Percentiles rank a stretch among this genome's conserved stretches.
These are phyloP conservation scores for Grifola frondosa DNA, from an alignment of 1,284 basidiomycete species.

Conservation along the genomic window DNA sequence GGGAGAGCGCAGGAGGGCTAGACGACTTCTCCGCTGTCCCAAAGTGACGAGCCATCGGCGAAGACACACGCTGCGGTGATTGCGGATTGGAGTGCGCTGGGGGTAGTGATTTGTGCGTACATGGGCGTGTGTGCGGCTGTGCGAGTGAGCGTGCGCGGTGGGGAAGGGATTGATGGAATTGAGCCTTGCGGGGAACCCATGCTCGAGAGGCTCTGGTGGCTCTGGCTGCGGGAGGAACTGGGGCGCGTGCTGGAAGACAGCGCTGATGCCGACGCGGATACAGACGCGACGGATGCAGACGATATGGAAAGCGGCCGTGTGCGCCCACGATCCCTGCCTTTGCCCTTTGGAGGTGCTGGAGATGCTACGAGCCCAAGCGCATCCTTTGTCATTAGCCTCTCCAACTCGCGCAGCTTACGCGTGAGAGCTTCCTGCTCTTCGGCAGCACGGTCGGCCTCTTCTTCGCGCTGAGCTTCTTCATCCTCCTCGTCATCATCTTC, in stretches of 20 bases:
- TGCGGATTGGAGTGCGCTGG: conserved; percentile 12
- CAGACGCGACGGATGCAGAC: conserved; percentile 17
- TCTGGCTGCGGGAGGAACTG: conserved; percentile 22
- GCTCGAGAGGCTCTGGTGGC: conserved; percentile 62
- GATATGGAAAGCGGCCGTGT: conserved; percentile 38
- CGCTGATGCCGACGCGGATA: conserved; percentile 10
- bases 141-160: conserved; percentile 40
- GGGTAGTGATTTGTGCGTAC: conserved; percentile 1
- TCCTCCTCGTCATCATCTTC: conserved; percentile 37
- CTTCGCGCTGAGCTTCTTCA: conserved; percentile 56
- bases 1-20: conserved; percentile 58
- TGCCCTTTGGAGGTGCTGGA: conserved; percentile 29
- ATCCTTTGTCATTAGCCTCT: conserved; percentile 70
- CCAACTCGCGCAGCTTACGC: conserved; percentile 62
- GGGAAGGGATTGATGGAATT: conserved; percentile 75
- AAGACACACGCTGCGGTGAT: conserved; percentile 19
- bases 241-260: conserved; percentile 14
- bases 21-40: conserved; percentile 55
- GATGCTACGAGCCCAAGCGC: conserved; percentile 67
- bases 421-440: conserved; percentile 69
- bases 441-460: conserved; percentile 60
- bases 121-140: not conserved
- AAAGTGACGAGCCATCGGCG: conserved; percentile 49
- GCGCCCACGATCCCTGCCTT: conserved; percentile 45
- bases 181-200: conserved; percentile 71